Conservation (phyloP, 1,139 yeast genomes). For the Pichia kudriavzevii region DNA sequence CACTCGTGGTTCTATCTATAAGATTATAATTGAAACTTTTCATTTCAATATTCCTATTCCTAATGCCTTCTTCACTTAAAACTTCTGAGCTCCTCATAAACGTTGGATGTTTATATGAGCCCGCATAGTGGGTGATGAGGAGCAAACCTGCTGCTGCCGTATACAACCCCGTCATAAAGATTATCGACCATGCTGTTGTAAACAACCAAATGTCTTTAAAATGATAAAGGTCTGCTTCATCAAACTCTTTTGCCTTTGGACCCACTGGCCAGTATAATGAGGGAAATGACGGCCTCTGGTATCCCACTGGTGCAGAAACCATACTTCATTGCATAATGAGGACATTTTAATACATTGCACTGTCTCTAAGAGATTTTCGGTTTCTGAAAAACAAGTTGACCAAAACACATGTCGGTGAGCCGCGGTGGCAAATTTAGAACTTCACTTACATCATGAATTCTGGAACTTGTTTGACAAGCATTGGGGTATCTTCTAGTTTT, state of each 20-base stretch:
- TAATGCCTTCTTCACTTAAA: slow-evolving; percentile 18
- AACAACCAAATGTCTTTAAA: slow-evolving; percentile 75
- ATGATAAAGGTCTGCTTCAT: slow-evolving; percentile 57
- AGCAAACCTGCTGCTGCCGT: slow-evolving; percentile 60
- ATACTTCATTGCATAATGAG: slow-evolving; percentile 3
- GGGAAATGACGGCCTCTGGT: slow-evolving; percentile 73
- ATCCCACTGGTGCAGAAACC: slow-evolving; percentile 62
- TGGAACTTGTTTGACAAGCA: too few species aligned
- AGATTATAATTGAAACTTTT: slow-evolving; percentile 5
- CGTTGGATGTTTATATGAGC: slow-evolving; percentile 5
- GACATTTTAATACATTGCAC: background rate
- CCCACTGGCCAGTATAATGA: slow-evolving; percentile 70
- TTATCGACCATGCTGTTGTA: slow-evolving; percentile 74
- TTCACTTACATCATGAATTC: too few species aligned
- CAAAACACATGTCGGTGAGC: too few species aligned
- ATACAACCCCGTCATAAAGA: slow-evolving; percentile 59
- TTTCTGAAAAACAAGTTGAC: background rate
- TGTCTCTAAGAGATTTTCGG: background rate
- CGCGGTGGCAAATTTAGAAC: too few species aligned
- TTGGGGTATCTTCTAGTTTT: too few species aligned
- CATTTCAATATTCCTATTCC: slow-evolving; percentile 2
- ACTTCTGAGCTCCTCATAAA: background rate
- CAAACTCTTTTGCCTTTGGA: slow-evolving; percentile 34
- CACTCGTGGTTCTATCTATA: slow-evolving; percentile 3
- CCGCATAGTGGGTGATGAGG: slow-evolving; percentile 37